Conservation (phyloP, 2,329 filamentous ascomycete species). For the Beauveria sp. region DNA sequence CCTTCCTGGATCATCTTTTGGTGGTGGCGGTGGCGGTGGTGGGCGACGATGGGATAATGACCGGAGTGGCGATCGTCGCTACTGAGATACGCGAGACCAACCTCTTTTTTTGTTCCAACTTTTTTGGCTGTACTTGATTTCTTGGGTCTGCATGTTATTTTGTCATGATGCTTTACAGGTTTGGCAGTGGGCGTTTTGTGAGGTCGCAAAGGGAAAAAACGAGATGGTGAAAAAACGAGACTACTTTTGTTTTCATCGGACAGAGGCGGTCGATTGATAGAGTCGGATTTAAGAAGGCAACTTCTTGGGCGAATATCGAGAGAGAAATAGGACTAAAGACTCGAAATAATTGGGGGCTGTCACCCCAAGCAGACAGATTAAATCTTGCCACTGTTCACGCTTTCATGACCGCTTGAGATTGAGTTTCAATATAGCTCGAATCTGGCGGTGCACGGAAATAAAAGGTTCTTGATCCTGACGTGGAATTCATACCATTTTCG, state of each 20-base stretch:
- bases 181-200: neutral
- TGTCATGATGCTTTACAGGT: neutral
- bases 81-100: neutral
- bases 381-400: neutral
- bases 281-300: neutral
- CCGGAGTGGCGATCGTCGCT: constrained; percentile 5
- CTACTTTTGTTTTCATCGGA: neutral
- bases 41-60: constrained; percentile 15
- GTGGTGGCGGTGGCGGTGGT: constrained; percentile 15
- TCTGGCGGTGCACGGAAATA: neutral
- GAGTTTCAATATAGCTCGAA: too few relatives aligned
- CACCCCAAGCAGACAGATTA: neutral
- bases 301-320: neutral
- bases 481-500: too few relatives aligned
- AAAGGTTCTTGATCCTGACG: too few relatives aligned
- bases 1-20: constrained; percentile 19
- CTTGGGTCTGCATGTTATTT: neutral
- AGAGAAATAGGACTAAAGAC: neutral
- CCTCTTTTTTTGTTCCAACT: neutral
- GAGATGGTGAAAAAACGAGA: neutral
- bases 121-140: neutral
- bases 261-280: neutral
- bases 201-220: neutral
- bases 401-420: too few relatives aligned
- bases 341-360: neutral